A percentile compares a stretch with the other conserved stretches of the same genome.
phyloP scores from a whole-genome alignment of 2,329 filamentous ascomycete species.

The Arachnomyces sp. region DNA sequence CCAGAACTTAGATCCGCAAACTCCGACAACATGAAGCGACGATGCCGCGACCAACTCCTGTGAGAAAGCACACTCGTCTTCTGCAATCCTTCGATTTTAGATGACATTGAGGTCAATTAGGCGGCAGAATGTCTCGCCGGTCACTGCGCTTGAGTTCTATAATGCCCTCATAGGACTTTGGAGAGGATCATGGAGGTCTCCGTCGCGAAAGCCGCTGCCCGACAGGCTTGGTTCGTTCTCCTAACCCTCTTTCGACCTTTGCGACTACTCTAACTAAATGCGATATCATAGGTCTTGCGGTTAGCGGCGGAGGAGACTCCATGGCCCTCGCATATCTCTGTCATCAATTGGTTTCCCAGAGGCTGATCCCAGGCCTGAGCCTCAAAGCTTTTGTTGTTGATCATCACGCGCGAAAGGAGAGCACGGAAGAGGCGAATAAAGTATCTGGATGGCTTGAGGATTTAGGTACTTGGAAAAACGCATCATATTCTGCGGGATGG shows the following conservation, averaged over 20 bases:
- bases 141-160: constrained; percentile 35
- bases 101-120: constrained; percentile 4
- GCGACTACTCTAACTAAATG: constrained; percentile 14
- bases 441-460: constrained; percentile 40
- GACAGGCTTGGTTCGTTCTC: constrained; percentile 7
- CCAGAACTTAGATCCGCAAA: not conserved
- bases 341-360: constrained; percentile 35
- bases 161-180: constrained; percentile 38
- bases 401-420: constrained; percentile 49
- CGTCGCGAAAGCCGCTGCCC: constrained; percentile 21
- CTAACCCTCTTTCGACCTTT: constrained; percentile 22
- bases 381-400: constrained; percentile 54
- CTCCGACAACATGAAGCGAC: not conserved
- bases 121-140: constrained; percentile 18
- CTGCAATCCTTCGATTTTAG: too few relatives aligned
- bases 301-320: constrained; percentile 94
- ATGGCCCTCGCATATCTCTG: constrained; percentile 85
- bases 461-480: constrained; percentile 28
- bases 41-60: too few relatives aligned
- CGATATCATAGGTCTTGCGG: constrained; percentile 54
- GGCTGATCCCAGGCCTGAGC: constrained; percentile 15
- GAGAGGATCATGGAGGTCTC: not conserved
- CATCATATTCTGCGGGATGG: not conserved
- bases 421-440: constrained; percentile 45
- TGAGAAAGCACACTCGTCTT: too few relatives aligned